A percentile compares a stretch with the other conserved stretches of the same genome.
Evolutionary conservation across 176 grass and related monocot species (phyloP).

Genomic region (Saccharum spontaneum): DNA sequence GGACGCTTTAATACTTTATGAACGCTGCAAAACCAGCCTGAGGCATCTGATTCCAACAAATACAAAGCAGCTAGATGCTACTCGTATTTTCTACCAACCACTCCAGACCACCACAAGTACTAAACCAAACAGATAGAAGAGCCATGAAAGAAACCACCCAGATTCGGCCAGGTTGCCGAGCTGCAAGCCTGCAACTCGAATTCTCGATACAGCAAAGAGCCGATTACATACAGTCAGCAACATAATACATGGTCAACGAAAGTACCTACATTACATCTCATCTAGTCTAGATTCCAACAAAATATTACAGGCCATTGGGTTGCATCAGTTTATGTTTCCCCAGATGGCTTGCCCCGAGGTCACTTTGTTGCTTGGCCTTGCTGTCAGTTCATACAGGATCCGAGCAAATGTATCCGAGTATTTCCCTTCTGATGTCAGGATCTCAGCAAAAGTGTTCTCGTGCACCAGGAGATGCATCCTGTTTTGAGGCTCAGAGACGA

Average conservation of each 20-base stretch:
- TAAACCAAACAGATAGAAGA: not conserved
- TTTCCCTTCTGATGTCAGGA: conserved; percentile 76
- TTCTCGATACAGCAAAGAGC: conserved; percentile 7
- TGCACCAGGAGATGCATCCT: conserved; percentile 79
- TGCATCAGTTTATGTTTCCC: conserved; percentile 87
- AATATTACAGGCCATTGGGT: not conserved
- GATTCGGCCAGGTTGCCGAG: not conserved
- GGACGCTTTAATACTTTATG: not conserved
- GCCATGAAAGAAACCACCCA: not conserved
- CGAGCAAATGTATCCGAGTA: conserved; percentile 91
- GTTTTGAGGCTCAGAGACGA: conserved; percentile 92
- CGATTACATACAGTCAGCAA: conserved; percentile 29
- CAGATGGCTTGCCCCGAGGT: conserved; percentile 76
- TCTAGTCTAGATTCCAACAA: conserved; percentile 19
- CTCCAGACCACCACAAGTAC: not conserved
- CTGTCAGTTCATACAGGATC: conserved; percentile 83
- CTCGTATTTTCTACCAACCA: not conserved
- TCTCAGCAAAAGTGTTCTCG: conserved; percentile 90
- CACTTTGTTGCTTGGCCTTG: conserved; percentile 80
- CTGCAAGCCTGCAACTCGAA: conserved; percentile 12
- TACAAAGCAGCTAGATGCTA: not conserved
- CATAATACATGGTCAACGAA: not conserved
- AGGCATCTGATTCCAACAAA: conserved; percentile 4
- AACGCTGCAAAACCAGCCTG: not conserved
- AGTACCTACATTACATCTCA: conserved; percentile 13